Evolutionary conservation across 2,329 filamentous ascomycete species (phyloP).

Genomic region (Chaetomiaceae sp.): DNA sequence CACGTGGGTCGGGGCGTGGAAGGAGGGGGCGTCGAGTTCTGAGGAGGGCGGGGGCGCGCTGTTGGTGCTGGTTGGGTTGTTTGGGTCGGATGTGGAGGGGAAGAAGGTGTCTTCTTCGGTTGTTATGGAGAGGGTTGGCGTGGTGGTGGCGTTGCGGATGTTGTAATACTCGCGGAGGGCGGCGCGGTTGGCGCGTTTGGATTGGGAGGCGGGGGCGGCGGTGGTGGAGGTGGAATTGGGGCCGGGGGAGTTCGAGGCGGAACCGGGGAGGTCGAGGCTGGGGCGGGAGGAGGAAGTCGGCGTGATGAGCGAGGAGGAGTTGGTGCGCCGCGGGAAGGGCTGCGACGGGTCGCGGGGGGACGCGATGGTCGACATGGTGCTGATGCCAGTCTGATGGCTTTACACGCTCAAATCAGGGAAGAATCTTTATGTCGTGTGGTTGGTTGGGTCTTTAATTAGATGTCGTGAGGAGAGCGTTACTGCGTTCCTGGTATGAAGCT

Average conservation of each 20-base stretch:
- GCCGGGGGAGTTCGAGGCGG: slow-evolving; percentile 51
- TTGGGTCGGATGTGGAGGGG: not conserved
- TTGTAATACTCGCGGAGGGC: slow-evolving; percentile 95
- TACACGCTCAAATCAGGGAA: too few species aligned
- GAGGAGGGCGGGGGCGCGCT: slow-evolving; percentile 42
- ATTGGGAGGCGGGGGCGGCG: slow-evolving; percentile 11
- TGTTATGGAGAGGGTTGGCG: slow-evolving; percentile 40
- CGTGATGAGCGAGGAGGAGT: slow-evolving; percentile 46
- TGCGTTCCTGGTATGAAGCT: too few species aligned
- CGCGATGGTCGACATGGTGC: slow-evolving; percentile 57
- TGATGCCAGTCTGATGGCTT: too few species aligned
- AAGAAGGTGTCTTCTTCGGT: slow-evolving; percentile 28
- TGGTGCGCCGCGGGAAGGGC: slow-evolving; percentile 51
- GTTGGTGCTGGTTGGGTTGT: not conserved
- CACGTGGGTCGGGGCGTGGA: slow-evolving; percentile 67
- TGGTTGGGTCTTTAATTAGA: too few species aligned
- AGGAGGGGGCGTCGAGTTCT: slow-evolving; percentile 68
- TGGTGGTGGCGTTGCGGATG: slow-evolving; percentile 36
- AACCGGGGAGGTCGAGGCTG: slow-evolving; percentile 61
- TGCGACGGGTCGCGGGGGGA: slow-evolving; percentile 54
- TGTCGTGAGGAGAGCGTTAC: too few species aligned
- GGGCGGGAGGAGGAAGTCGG: slow-evolving; percentile 71
- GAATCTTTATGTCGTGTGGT: too few species aligned
- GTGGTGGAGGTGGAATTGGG: slow-evolving; percentile 27
- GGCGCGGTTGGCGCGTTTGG: slow-evolving; percentile 63